Conservation (phyloP, 1,284 basidiomycete species). For the Athelia sp. region DNA sequence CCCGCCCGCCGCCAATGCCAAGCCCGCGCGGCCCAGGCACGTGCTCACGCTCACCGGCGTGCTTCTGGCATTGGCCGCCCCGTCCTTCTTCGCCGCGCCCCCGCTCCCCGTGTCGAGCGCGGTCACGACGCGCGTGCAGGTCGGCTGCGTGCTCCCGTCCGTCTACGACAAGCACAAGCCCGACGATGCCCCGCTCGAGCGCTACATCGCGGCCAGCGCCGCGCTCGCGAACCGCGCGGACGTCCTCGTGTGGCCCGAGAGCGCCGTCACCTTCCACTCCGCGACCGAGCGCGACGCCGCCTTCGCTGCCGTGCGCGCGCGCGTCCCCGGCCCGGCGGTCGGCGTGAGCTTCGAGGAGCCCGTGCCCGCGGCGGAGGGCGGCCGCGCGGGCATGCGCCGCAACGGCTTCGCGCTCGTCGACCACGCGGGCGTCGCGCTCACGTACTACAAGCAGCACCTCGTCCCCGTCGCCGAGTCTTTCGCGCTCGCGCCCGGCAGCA, state of each 20-base stretch:
- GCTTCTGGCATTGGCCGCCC: slow-evolving; percentile 45
- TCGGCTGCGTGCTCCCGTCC: slow-evolving; percentile 62
- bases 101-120: slow-evolving; percentile 39
- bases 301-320: slow-evolving; percentile 37
- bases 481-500: slow-evolving; percentile 42
- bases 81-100: slow-evolving; percentile 42
- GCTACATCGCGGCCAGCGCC: slow-evolving; percentile 54
- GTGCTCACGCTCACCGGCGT: slow-evolving; percentile 31
- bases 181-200: slow-evolving; percentile 41
- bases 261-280: slow-evolving; percentile 59
- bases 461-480: slow-evolving; percentile 79
- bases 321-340: slow-evolving; percentile 35
- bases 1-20: too few relatives aligned
- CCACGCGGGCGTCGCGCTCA: slow-evolving; percentile 35
- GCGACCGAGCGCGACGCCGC: slow-evolving; percentile 41
- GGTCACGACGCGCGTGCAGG: slow-evolving; percentile 46
- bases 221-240: slow-evolving; percentile 36
- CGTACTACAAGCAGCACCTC: slow-evolving; percentile 71
- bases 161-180: slow-evolving; percentile 26
- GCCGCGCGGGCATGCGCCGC: slow-evolving; percentile 36
- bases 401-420: slow-evolving; percentile 58
- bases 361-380: slow-evolving; percentile 28
- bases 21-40: slow-evolving; percentile 13
- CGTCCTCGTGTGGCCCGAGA: slow-evolving; percentile 77
- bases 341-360: slow-evolving; percentile 68